Evolutionary conservation across 345 rosid genomes (phyloP).

Genomic region (Litchi chinensis): DNA sequence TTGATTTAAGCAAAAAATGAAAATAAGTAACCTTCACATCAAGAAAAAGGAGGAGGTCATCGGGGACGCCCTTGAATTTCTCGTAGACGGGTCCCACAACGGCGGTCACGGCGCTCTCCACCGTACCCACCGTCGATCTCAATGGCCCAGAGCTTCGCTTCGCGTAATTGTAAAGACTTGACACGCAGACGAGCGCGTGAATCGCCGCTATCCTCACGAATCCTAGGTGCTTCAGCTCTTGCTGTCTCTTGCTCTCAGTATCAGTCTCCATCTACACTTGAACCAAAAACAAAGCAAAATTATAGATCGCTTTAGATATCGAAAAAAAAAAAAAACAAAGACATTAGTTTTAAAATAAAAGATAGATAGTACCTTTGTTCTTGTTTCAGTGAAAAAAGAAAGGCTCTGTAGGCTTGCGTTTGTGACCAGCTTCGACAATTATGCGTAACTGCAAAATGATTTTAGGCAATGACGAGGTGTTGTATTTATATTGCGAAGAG

Average conservation of each 20-base stretch:
- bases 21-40: slow-evolving; percentile 69
- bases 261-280: slow-evolving; percentile 40
- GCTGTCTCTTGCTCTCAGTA: slow-evolving; percentile 34
- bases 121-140: slow-evolving; percentile 63
- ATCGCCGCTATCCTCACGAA: slow-evolving; percentile 67
- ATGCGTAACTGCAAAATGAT: no score
- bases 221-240: slow-evolving; percentile 68
- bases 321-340: neutral
- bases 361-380: neutral
- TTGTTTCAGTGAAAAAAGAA: neutral
- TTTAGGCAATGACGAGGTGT: neutral
- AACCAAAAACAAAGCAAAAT: neutral
- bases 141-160: slow-evolving; percentile 82
- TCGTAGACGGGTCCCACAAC: slow-evolving; percentile 66
- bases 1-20: no score
- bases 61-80: slow-evolving; percentile 67
- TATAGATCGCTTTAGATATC: neutral
- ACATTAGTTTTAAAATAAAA: neutral
- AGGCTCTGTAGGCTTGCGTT: neutral
- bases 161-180: slow-evolving; percentile 65
- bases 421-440: neutral
- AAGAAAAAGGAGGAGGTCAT: slow-evolving; percentile 59
- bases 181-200: slow-evolving; percentile 45
- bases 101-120: slow-evolving; percentile 67
- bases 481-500: neutral